Evolutionary conservation across 257 asterid genomes (phyloP).

Genomic region (Solanum corneliomulleri): DNA sequence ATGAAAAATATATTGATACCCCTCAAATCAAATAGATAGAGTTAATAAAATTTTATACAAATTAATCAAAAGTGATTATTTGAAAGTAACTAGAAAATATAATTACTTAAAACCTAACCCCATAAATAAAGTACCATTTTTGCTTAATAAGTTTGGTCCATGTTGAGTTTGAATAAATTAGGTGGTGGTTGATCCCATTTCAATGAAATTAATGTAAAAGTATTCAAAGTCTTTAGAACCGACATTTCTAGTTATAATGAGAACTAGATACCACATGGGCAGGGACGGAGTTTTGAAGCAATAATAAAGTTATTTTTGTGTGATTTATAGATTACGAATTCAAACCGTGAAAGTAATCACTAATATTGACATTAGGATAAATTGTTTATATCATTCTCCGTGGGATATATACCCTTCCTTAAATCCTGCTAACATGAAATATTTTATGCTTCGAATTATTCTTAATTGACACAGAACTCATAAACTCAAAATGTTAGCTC

Average conservation of each 20-base stretch:
- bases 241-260: neutral
- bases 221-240: neutral
- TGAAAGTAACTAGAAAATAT: neutral
- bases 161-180: neutral
- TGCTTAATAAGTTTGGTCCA: neutral
- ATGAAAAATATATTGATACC: neutral
- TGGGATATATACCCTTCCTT: neutral
- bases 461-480: neutral
- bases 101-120: neutral
- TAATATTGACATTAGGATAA: neutral
- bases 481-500: too few species aligned
- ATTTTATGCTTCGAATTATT: neutral
- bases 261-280: neutral
- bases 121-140: neutral
- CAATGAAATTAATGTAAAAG: neutral
- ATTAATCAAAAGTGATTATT: neutral
- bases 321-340: neutral
- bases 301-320: neutral
- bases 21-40: neutral
- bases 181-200: neutral
- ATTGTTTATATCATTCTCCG: neutral
- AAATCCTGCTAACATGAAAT: neutral
- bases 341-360: neutral
- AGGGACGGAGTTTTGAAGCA: neutral
- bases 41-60: neutral